Conservation (phyloP, 345 rosid genomes). For the Erysimum cheiranthoides region DNA sequence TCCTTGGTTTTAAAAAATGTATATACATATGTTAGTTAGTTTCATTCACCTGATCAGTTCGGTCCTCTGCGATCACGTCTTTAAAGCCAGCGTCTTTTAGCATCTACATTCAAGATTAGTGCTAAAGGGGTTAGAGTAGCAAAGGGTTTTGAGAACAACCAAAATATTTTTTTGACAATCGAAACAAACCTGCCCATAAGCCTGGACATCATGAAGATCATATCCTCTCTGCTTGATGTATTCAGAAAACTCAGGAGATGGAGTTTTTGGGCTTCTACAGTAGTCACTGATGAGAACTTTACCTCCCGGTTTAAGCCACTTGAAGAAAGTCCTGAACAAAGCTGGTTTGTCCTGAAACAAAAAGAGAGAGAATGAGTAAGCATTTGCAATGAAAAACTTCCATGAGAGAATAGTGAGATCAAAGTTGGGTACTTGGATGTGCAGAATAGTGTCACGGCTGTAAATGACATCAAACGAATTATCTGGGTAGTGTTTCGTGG, state of each 20-base stretch:
- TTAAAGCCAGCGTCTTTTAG: constrained; percentile 80
- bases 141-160: neutral
- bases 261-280: constrained; percentile 74
- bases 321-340: constrained; percentile 82
- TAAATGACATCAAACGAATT: constrained; percentile 87
- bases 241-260: constrained; percentile 70
- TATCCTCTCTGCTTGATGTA: constrained; percentile 94
- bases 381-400: neutral
- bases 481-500: constrained; percentile 80
- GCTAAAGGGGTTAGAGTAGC: neutral
- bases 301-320: constrained; percentile 98
- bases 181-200: constrained; percentile 76
- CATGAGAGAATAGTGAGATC: constrained; percentile 14
- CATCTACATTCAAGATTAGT: constrained; percentile 55
- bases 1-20: constrained; percentile 7
- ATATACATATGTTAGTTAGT: neutral
- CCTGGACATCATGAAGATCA: constrained; percentile 87
- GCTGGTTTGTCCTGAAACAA: constrained; percentile 85
- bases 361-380: constrained; percentile 19
- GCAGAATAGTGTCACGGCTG: constrained; percentile 96
- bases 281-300: constrained; percentile 92
- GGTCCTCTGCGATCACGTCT: constrained; percentile 82
- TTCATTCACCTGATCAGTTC: constrained; percentile 79
- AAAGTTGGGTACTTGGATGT: constrained; percentile 76
- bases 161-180: neutral